Percentiles rank a stretch among this genome's conserved stretches.
Conservation (phyloP, 1,139 yeast genomes). For the Nakaseomyces uthaithaninus region DNA sequence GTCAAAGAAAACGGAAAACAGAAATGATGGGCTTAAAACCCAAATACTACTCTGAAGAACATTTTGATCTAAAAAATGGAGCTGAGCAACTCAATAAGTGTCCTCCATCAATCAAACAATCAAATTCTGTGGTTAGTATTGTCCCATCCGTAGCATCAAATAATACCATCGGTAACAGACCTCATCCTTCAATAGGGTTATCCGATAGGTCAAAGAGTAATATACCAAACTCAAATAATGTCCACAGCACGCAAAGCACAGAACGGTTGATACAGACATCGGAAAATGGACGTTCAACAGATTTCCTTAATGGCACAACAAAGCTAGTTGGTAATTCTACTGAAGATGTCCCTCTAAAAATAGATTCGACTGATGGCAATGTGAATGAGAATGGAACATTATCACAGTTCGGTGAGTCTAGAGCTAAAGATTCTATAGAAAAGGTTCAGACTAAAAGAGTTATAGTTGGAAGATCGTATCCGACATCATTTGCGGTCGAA, state of each 20-base stretch:
- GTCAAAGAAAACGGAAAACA: slow-evolving; percentile 33
- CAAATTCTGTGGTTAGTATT: not conserved
- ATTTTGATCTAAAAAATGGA: slow-evolving; percentile 8
- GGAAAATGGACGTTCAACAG: not conserved
- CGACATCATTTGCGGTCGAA: not conserved
- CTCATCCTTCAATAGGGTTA: not conserved
- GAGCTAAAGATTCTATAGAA: not conserved
- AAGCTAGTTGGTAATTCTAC: not conserved
- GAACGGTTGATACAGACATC: not conserved
- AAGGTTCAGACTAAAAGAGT: slow-evolving; percentile 1
- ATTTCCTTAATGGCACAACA: not conserved
- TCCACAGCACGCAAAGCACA: not conserved
- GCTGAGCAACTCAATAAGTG: not conserved
- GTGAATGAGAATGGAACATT: too few species aligned
- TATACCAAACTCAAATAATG: not conserved
- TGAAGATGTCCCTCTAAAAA: not conserved
- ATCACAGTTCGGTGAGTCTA: not conserved
- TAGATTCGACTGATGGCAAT: not conserved
- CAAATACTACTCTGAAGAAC: slow-evolving; percentile 37
- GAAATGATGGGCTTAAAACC: slow-evolving; percentile 38
- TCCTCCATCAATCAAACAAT: not conserved
- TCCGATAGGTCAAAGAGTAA: slow-evolving; percentile 1
- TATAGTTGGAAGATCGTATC: slow-evolving; percentile 4
- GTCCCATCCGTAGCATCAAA: slow-evolving; percentile 1
- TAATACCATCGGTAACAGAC: not conserved